Percentiles rank a stretch among this genome's conserved stretches.
Evolutionary conservation across 1,284 basidiomycete genomes (phyloP).

Genomic region (Tilletia indica): DNA sequence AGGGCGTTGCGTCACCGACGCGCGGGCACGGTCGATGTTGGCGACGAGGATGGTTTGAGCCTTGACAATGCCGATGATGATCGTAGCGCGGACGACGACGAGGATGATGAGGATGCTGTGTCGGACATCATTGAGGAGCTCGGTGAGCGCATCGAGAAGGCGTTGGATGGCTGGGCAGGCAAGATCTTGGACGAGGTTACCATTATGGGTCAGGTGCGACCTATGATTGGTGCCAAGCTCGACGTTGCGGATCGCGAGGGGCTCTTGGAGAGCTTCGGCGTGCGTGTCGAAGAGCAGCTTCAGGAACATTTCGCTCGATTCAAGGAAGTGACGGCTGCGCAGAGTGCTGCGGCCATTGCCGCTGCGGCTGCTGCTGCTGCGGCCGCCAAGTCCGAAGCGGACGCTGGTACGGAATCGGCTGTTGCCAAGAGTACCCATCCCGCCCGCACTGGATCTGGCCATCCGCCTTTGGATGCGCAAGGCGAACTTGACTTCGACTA

Average conservation of each 20-base stretch:
- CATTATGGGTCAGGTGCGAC: constrained; percentile 48
- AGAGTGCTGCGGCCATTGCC: constrained; percentile 6
- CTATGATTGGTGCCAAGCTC: constrained; percentile 19
- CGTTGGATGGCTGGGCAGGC: constrained; percentile 48
- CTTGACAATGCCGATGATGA: neutral
- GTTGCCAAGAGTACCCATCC: neutral
- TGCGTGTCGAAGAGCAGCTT: constrained; percentile 21
- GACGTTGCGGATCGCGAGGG: constrained; percentile 19
- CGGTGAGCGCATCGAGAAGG: constrained; percentile 39
- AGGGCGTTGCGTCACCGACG: constrained; percentile 13
- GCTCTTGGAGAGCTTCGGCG: constrained; percentile 20
- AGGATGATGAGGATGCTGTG: constrained; percentile 36
- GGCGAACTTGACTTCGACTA: constrained; percentile 48
- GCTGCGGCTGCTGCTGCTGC: neutral
- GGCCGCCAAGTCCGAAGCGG: neutral
- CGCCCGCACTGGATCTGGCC: constrained; percentile 22
- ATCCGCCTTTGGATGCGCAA: constrained; percentile 29
- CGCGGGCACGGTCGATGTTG: constrained; percentile 9
- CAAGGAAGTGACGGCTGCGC: constrained; percentile 16
- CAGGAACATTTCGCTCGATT: constrained; percentile 16
- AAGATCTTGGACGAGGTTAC: constrained; percentile 50
- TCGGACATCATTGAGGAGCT: constrained; percentile 48
- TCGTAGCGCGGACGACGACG: constrained; percentile 19
- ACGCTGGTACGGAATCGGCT: neutral
- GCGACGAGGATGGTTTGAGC: neutral